Base-by-base conservation (phyloP, 306 rosid genomes). In the Vigna unguiculata region DNA sequence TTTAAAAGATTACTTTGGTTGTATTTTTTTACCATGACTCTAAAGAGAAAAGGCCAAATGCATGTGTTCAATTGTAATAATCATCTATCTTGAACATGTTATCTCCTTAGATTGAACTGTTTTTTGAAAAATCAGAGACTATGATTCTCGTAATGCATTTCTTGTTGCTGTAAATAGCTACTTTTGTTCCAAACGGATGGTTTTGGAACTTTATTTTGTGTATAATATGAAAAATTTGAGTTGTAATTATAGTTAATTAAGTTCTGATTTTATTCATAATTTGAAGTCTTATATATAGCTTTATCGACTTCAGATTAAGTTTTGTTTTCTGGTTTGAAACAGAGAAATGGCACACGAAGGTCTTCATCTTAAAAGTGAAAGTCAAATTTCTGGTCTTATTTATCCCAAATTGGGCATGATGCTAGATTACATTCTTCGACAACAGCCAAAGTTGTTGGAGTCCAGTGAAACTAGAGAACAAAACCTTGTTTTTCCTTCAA, bases 311-410 rank as follows among this genome's bases (percentile, higher is more conserved):
- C 72, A 75, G 65, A 32, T 55, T 65, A 5, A 2, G 13, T 62
- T 77, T 82, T 34, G 11, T 45, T 22, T 63, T 59, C 68, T 52
- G 66, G 74, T 77, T 81, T 78, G 68, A 57, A 65, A 64, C 82
- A 94, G 98, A 87, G 97, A 95, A 83, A 86, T 95, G 85, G 97
- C 98, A 75, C 88, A 86, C 80, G 96, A 92, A 83, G 96, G 98
- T 58, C 98, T 94, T 74, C 32, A 82, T 81, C 88, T 84, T 59
- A 85, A 88, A 78, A 88, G 64, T 59, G 88, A 85, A 59, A 84
- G 81, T 63, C 88, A 64, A 77, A 40, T 66, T 71, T 78, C 66
- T 82, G 86, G 82, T 75, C 70, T 81, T 48, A 79, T 53, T 41
- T 86, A 89, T 81, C 98, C 98, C 30, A 90, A 90, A 69, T 85